A percentile compares a stretch with the other conserved stretches of the same genome.
Evolutionary conservation across 164 flowering plant species (phyloP).

Genomic region (Aristolochia contorta): DNA sequence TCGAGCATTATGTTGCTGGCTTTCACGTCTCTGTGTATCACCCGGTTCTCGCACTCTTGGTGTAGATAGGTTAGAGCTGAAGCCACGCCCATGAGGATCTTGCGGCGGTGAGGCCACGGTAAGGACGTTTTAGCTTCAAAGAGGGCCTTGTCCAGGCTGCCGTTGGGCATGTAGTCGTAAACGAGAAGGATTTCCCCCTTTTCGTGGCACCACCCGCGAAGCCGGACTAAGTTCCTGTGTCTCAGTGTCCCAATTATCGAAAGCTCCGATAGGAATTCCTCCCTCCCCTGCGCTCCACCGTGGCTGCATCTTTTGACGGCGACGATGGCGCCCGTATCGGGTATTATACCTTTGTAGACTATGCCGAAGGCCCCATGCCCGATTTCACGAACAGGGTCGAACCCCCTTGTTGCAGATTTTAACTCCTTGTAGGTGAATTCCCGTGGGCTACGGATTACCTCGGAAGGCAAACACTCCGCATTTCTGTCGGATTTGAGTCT

Average conservation of each 20-base stretch:
- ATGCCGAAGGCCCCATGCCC: conserved; percentile 93
- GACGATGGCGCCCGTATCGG: conserved; percentile 51
- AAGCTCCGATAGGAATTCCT: conserved; percentile 74
- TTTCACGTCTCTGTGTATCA: conserved; percentile 83
- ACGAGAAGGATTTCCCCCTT: conserved; percentile 84
- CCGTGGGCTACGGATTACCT: conserved; percentile 57
- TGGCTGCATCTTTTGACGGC: conserved; percentile 89
- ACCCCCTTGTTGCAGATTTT: conserved; percentile 56
- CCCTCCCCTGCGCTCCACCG: conserved; percentile 53
- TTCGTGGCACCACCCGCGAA: conserved; percentile 96
- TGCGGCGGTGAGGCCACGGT: conserved; percentile 54
- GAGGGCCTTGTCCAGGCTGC: conserved; percentile 81
- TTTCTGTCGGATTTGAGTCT: conserved; percentile 29
- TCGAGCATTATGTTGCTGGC: conserved; percentile 88
- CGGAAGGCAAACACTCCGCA: conserved; percentile 37
- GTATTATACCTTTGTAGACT: conserved; percentile 68
- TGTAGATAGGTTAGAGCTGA: conserved; percentile 85
- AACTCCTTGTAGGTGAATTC: conserved; percentile 75
- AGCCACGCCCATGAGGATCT: conserved; percentile 70
- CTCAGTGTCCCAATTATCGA: conserved; percentile 88
- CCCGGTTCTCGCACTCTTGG: conserved; percentile 84
- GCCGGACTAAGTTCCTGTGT: conserved; percentile 75
- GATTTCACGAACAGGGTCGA: conserved; percentile 50
- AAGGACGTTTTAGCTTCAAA: conserved; percentile 51
- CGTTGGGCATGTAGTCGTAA: conserved; percentile 86